These are phyloP conservation scores for Spinacia oleracea DNA, from an alignment of 179 eudicot species.

Conservation along the genomic window DNA sequence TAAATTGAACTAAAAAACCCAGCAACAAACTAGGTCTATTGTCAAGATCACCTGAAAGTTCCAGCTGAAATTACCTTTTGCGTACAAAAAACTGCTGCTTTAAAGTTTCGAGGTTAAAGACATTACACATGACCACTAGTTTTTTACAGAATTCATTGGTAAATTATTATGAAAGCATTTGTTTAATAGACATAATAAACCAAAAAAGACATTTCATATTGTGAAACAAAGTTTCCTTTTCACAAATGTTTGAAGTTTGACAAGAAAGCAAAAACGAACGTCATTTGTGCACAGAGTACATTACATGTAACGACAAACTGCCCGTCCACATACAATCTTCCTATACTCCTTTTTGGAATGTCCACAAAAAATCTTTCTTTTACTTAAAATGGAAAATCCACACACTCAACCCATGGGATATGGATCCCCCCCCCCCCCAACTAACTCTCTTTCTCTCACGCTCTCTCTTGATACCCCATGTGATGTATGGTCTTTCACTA, in stretches of 20 bases:
- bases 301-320: neutral
- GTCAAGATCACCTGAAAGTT: neutral
- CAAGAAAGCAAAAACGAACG: neutral
- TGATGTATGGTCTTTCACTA: no score
- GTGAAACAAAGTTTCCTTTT: neutral
- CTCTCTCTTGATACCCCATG: no score
- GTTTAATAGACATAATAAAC: neutral
- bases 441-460: no score
- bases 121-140: neutral
- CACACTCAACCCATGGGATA: no score
- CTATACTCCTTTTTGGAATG: no score
- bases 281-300: neutral
- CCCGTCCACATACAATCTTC: no score
- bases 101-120: neutral
- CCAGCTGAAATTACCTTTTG: neutral
- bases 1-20: neutral
- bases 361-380: no score
- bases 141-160: neutral
- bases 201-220: neutral
- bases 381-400: no score
- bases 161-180: neutral
- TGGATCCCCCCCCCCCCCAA: no score
- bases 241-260: neutral
- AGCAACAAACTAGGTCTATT: neutral
- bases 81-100: neutral